These are phyloP conservation scores for Pichia inconspicua DNA, from an alignment of 1,139 yeast species.

Conservation along the genomic window DNA sequence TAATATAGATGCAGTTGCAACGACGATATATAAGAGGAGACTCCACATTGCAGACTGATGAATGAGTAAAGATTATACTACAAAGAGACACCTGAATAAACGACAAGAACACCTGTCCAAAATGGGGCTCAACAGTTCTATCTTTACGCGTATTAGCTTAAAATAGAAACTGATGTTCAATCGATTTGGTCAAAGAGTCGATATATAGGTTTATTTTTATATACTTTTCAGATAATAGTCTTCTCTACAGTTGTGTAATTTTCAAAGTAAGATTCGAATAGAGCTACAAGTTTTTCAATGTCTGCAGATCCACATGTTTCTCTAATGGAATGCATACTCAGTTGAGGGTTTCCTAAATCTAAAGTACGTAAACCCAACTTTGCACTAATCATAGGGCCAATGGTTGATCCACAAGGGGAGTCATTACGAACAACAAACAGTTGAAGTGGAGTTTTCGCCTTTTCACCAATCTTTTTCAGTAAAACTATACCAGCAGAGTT, in stretches of 20 bases:
- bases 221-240: constrained; percentile 8
- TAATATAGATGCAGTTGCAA: neutral
- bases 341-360: constrained; percentile 89
- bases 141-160: neutral
- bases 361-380: constrained; percentile 83
- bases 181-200: too few species aligned
- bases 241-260: constrained; percentile 31
- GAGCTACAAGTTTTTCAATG: constrained; percentile 49
- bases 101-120: neutral
- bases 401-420: constrained; percentile 93
- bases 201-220: too few species aligned
- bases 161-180: neutral
- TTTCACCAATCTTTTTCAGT: constrained; percentile 62
- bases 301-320: constrained; percentile 88
- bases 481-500: constrained; percentile 84
- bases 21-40: neutral
- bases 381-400: constrained; percentile 89
- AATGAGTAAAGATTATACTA: neutral
- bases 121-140: neutral
- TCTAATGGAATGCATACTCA: constrained; percentile 92
- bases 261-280: constrained; percentile 60
- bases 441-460: constrained; percentile 61
- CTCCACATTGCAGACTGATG: neutral
- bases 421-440: constrained; percentile 87
- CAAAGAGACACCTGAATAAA: too few species aligned